Evolutionary conservation across 331 rosid species (phyloP), one percentile per base, ranked within the genome.

Genomic region (Erythrophleum ivorense): DNA sequence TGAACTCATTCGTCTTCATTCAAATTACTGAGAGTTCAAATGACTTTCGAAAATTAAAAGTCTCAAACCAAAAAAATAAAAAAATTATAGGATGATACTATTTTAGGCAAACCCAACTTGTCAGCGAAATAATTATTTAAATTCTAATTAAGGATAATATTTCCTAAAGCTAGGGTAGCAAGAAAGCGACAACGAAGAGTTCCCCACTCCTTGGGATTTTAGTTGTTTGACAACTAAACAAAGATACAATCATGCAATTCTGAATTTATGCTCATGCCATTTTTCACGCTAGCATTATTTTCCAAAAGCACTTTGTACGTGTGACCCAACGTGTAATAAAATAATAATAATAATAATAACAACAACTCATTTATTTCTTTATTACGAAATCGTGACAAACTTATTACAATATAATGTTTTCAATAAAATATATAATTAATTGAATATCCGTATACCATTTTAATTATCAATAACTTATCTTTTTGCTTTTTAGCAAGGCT

Each of bases 171-270:
- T 3, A 7, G 46, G 46, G 46, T 1, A 4, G 9, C 46, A 0
- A 6, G 46, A 6, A 43, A 5, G 11, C 33, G 40, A 50, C 46
- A 67, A 74, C 84, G 49, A 24, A 13, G 84, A 49, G 79, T 36
- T 60, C 79, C 84, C 84, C 83, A 80, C 83, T n/a, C 33, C 49
- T 31, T 55, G 78, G 73, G 8, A 29, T 36, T 6, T 50, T 0
- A 57, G 52, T 40, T 40, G 36, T 57, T 18, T 5, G 29, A 7
- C 60, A n/a, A 18, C 60, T 29, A 18, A 18, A 18, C 60, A n/a
- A 55, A n/a, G 9, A 1, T 31, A 33, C 33, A 52, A 16, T 68
- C 19, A 79, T 55, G 24, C 62, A 24, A 18, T 19, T 14, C 71
- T 33, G 29, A 55, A 55, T 55, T 60, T 13, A 59, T 36, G 2